A percentile compares a stretch with the other conserved stretches of the same genome.
phyloP scores from a whole-genome alignment of 208 protist species.

The Jaenimonas drosophilae region DNA sequence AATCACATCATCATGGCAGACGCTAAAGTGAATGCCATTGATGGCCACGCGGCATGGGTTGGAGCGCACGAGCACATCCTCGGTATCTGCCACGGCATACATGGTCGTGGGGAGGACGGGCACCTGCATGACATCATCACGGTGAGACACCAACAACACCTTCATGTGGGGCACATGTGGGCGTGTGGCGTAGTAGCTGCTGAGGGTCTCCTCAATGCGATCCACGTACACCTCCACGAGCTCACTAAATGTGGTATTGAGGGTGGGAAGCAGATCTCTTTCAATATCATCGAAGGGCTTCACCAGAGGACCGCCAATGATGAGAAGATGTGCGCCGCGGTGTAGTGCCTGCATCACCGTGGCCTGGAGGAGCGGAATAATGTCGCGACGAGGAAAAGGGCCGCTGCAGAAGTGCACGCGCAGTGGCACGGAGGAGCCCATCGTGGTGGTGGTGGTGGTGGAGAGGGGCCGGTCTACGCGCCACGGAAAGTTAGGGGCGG shows the following conservation, averaged over 20 bases:
- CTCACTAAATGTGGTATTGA: constrained; percentile 55
- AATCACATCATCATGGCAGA: constrained; percentile 77
- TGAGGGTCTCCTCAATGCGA: constrained; percentile 50
- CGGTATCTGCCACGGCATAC: constrained; percentile 56
- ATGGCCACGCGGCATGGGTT: constrained; percentile 74
- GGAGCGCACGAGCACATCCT: constrained; percentile 54
- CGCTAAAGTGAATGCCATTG: constrained; percentile 75
- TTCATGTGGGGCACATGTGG: constrained; percentile 30
- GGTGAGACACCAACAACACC: constrained; percentile 65
- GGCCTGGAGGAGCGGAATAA: constrained; percentile 29
- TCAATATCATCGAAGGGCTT: constrained; percentile 52
- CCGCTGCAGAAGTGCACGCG: constrained; percentile 85
- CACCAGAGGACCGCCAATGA: constrained; percentile 79
- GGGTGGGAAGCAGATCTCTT: constrained; percentile 23
- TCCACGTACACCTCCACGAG: constrained; percentile 48
- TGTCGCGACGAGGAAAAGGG: constrained; percentile 64
- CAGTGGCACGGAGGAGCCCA: neutral
- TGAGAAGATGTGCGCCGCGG: constrained; percentile 65
- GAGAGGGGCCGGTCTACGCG: neutral
- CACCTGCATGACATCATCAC: constrained; percentile 66
- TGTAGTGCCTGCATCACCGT: constrained; percentile 46
- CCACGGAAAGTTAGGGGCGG: constrained; percentile 54
- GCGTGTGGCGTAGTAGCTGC: constrained; percentile 35
- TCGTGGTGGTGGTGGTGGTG: neutral
- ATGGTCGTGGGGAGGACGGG: constrained; percentile 72